phyloP scores from a whole-genome alignment of 495 filamentous ascomycete genomes.

The Podospora pseudocomata region DNA sequence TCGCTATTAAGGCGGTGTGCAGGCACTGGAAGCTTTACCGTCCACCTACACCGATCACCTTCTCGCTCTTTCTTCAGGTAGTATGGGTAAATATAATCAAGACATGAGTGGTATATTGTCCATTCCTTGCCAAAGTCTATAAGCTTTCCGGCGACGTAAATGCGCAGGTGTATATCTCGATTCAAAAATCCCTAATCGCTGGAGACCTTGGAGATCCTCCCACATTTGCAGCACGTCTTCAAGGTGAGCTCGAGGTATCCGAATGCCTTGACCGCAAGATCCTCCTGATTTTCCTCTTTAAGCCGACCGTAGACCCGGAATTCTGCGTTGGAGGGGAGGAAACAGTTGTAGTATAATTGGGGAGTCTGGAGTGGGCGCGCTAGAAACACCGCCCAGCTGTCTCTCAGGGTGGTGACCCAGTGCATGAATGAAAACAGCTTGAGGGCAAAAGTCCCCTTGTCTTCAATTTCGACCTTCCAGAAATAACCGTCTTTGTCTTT shows the following conservation, averaged over 20 bases:
- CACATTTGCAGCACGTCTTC: constrained; percentile 7
- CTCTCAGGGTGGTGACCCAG: too few relatives aligned
- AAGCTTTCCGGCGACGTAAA: constrained; percentile 21
- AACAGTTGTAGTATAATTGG: too few relatives aligned
- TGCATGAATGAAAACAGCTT: too few relatives aligned
- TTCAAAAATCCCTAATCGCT: constrained; percentile 17
- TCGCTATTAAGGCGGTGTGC: too few relatives aligned
- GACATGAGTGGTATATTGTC: constrained; percentile 16
- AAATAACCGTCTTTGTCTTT: too few relatives aligned
- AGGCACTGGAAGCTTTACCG: too few relatives aligned
- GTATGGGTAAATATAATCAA: background rate
- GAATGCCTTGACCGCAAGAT: constrained; percentile 15
- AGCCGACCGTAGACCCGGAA: constrained; percentile 23
- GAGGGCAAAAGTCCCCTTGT: too few relatives aligned
- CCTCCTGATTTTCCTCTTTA: constrained; percentile 10
- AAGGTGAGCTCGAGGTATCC: constrained; percentile 20
- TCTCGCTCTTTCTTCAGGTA: too few relatives aligned
- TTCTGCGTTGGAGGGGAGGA: background rate
- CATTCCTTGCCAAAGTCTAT: constrained; percentile 22
- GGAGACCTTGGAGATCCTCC: constrained; percentile 14
- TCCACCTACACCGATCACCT: too few relatives aligned
- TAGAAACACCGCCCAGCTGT: too few relatives aligned
- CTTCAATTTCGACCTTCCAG: too few relatives aligned
- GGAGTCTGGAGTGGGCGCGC: too few relatives aligned
- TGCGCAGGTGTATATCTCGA: constrained; percentile 11